Evolutionary conservation across 176 grass and related monocot genomes (phyloP).

Genomic region (Luzula sylvatica): DNA sequence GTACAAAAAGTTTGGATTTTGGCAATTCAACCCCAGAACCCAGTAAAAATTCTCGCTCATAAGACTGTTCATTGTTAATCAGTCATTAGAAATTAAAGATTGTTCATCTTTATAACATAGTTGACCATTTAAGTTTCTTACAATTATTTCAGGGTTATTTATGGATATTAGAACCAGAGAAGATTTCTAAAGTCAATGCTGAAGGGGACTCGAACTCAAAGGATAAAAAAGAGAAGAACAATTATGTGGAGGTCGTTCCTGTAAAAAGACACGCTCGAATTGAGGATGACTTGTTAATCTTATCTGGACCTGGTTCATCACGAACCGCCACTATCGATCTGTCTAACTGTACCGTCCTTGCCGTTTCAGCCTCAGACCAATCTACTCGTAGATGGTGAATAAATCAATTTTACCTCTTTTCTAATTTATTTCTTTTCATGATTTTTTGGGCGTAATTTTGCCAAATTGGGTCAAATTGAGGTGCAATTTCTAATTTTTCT

Average conservation of each 20-base stretch:
- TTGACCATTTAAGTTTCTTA: no score
- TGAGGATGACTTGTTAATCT: background rate
- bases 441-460: background rate
- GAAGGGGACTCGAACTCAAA: background rate
- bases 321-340: background rate
- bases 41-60: no score
- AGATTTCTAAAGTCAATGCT: slow-evolving; percentile 6
- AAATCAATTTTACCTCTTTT: background rate
- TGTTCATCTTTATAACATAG: no score
- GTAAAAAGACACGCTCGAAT: slow-evolving; percentile 16
- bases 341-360: slow-evolving; percentile 4
- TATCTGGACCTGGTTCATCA: background rate
- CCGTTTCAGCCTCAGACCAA: background rate
- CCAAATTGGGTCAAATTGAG: background rate
- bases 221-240: slow-evolving; percentile 18
- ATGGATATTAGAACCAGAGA: slow-evolving; percentile 16
- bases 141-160: slow-evolving; percentile 11
- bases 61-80: no score
- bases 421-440: background rate
- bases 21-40: no score
- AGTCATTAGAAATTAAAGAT: no score
- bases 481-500: background rate
- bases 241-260: slow-evolving; percentile 7
- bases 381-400: slow-evolving; percentile 14
- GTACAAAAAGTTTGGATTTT: no score